Evolutionary conservation across 345 rosid species (phyloP).

Genomic region (Euphorbia pulcherrima): DNA sequence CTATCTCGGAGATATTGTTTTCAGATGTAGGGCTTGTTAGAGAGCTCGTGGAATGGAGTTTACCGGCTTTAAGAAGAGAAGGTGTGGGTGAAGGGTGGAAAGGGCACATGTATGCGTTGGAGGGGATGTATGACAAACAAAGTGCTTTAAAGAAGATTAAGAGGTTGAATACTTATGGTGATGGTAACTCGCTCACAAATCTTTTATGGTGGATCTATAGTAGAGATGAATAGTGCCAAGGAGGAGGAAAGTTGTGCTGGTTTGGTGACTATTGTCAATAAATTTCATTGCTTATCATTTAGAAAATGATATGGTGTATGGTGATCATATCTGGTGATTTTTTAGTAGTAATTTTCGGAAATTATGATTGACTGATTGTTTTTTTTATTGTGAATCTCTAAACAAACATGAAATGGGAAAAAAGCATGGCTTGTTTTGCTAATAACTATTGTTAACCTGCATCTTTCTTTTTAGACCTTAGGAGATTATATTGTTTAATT

Average conservation of each 20-base stretch:
- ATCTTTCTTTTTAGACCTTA: no score
- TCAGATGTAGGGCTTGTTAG: constrained; percentile 50
- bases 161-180: constrained; percentile 53
- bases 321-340: no score
- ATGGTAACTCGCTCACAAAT: constrained; percentile 76
- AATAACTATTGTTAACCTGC: no score
- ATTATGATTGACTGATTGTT: neutral
- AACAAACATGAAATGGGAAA: neutral
- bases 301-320: no score
- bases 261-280: constrained; percentile 66
- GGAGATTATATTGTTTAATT: no score
- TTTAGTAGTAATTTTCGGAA: neutral
- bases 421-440: no score
- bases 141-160: constrained; percentile 58
- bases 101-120: constrained; percentile 79
- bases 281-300: constrained; percentile 9
- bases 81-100: constrained; percentile 92
- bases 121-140: constrained; percentile 61
- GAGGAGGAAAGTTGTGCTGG: constrained; percentile 63
- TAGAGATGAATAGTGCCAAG: constrained; percentile 36
- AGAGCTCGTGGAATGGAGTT: constrained; percentile 77
- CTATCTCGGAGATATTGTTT: constrained; percentile 66
- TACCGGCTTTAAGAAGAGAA: constrained; percentile 62
- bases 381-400: neutral
- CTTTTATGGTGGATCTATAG: constrained; percentile 93